Percentiles rank a stretch among this genome's conserved stretches.
Evolutionary conservation across 148 eudicot species (phyloP).

Genomic region (Nyssa sinensis): DNA sequence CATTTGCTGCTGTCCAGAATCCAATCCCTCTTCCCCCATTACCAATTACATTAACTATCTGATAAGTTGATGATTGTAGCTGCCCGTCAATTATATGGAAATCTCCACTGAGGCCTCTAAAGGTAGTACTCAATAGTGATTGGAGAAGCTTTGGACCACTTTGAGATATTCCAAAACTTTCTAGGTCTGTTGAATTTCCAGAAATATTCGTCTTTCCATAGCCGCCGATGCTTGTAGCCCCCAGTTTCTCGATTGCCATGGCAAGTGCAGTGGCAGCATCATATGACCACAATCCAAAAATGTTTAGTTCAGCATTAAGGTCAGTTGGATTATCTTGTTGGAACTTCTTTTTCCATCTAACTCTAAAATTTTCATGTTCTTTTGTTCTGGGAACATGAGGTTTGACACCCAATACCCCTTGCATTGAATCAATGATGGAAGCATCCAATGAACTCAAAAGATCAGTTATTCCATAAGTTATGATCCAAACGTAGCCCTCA

Average conservation of each 20-base stretch:
- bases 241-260: slow-evolving; percentile 19
- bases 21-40: slow-evolving; percentile 24
- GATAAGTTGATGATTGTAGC: slow-evolving; percentile 18
- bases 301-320: slow-evolving; percentile 3
- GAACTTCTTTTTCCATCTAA: slow-evolving; percentile 5
- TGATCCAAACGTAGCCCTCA: slow-evolving; percentile 40
- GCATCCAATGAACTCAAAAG: slow-evolving; percentile 14
- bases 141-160: slow-evolving; percentile 25
- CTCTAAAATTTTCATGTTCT: slow-evolving; percentile 8
- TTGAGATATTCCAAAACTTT: slow-evolving; percentile 22
- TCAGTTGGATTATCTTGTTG: slow-evolving; percentile 1
- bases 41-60: slow-evolving; percentile 26
- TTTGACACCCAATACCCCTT: slow-evolving; percentile 31
- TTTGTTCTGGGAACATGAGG: slow-evolving; percentile 24
- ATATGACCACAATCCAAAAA: slow-evolving; percentile 29
- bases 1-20: slow-evolving; percentile 23
- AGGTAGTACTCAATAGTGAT: slow-evolving; percentile 17
- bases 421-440: slow-evolving; percentile 27
- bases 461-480: slow-evolving; percentile 25
- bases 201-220: neutral
- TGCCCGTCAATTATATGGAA: slow-evolving; percentile 22
- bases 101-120: slow-evolving; percentile 31
- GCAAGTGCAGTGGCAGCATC: slow-evolving; percentile 35
- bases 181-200: slow-evolving; percentile 13
- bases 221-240: neutral